A percentile compares a stretch with the other conserved stretches of the same genome.
These are phyloP conservation scores for Terana coerulea DNA, from an alignment of 768 basidiomycete genomes.

Conservation along the genomic window DNA sequence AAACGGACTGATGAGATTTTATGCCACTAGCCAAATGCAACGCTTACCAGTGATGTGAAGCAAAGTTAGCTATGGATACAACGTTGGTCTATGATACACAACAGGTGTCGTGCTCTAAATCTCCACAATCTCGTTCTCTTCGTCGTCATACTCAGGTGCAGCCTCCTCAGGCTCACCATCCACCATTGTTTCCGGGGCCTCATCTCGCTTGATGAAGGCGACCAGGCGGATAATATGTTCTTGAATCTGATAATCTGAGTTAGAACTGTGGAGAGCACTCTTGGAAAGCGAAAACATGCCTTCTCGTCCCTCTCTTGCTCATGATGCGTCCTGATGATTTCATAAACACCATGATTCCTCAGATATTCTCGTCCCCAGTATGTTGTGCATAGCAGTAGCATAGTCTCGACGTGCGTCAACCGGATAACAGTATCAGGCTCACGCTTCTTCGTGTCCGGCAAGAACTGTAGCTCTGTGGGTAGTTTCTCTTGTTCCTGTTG, in stretches of 20 bases:
- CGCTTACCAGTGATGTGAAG: background rate
- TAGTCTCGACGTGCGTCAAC: slow-evolving; percentile 81
- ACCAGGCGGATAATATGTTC: slow-evolving; percentile 90
- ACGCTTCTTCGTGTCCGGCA: slow-evolving; percentile 78
- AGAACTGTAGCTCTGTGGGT: slow-evolving; percentile 80
- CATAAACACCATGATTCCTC: slow-evolving; percentile 79
- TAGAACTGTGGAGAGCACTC: background rate
- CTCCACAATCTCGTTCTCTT: slow-evolving; percentile 74
- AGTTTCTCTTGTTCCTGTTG: slow-evolving; percentile 83
- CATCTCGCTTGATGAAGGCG: slow-evolving; percentile 76
- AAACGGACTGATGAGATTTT: background rate
- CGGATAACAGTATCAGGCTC: slow-evolving; percentile 77
- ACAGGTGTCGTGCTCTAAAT: slow-evolving; percentile 35
- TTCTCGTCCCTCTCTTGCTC: slow-evolving; percentile 75
- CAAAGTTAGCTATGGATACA: background rate
- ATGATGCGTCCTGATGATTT: slow-evolving; percentile 77
- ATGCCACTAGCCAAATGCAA: background rate
- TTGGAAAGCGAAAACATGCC: slow-evolving; percentile 36
- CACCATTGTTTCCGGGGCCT: slow-evolving; percentile 49
- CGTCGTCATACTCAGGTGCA: slow-evolving; percentile 44
- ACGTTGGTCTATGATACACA: background rate
- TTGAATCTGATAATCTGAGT: slow-evolving; percentile 53
- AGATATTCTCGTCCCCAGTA: slow-evolving; percentile 84
- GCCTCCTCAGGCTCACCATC: slow-evolving; percentile 23
- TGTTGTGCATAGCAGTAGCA: slow-evolving; percentile 86